Conservation (phyloP, 805 yeast genomes). For the Grigorovia yakushimaensis region DNA sequence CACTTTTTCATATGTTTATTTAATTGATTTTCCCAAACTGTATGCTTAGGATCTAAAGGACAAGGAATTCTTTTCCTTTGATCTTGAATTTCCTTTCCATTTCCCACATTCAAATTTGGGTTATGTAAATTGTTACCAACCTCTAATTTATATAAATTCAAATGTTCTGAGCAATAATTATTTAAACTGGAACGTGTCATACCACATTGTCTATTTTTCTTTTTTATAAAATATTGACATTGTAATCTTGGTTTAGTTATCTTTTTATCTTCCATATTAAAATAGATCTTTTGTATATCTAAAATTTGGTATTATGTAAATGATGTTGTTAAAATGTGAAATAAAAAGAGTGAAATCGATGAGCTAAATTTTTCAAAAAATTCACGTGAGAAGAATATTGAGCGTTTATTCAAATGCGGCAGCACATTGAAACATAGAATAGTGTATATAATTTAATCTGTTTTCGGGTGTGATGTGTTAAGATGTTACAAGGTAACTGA, state of each 20-base stretch:
- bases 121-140: conserved; percentile 1
- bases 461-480: no score
- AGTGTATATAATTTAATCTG: no score
- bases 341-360: no score
- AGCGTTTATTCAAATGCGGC: no score
- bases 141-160: conserved; percentile 43
- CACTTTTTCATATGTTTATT: conserved; percentile 54
- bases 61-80: conserved; percentile 40
- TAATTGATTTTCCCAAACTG: conserved; percentile 53
- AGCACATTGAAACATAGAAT: no score
- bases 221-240: conserved; percentile 20
- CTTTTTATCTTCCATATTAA: background rate
- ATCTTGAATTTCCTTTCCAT: background rate
- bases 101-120: no score
- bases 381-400: no score
- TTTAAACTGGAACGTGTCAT: conserved; percentile 18
- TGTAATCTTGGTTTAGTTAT: conserved; percentile 6
- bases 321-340: no score
- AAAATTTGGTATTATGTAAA: no score
- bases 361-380: no score
- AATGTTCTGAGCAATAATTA: conserved; percentile 61
- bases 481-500: no score
- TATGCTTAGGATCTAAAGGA: conserved; percentile 67
- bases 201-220: conserved; percentile 25
- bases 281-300: no score